Conservation (phyloP, 805 yeast species). For the Candida quercuum region DNA sequence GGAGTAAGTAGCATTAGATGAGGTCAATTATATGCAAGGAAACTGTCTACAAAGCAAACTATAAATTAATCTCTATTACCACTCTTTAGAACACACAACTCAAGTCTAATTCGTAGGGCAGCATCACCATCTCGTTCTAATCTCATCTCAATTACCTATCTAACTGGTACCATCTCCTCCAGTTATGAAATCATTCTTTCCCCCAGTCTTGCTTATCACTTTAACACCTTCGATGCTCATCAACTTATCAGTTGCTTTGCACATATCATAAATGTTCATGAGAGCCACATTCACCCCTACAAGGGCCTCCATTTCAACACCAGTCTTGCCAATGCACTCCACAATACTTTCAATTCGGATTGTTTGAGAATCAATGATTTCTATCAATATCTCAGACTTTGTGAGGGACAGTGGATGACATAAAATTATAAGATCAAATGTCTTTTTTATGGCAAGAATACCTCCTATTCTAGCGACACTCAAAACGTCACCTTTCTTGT, state of each 20-base stretch:
- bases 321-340: conserved; percentile 45
- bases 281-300: conserved; percentile 39
- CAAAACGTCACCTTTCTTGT: conserved; percentile 49
- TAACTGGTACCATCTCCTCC: too few species aligned
- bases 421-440: conserved; percentile 41
- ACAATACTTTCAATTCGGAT: conserved; percentile 34
- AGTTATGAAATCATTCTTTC: conserved; percentile 26
- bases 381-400: conserved; percentile 32
- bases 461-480: conserved; percentile 45
- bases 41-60: too few species aligned
- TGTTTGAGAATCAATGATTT: conserved; percentile 15
- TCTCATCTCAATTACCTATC: too few species aligned
- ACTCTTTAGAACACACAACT: too few species aligned
- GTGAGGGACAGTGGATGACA: conserved; percentile 45
- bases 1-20: too few species aligned
- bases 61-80: too few species aligned
- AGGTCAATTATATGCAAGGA: too few species aligned
- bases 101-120: too few species aligned
- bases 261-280: conserved; percentile 51
- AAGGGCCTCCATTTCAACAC: conserved; percentile 56
- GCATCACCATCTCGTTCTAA: too few species aligned
- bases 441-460: conserved; percentile 45
- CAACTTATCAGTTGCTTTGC: conserved; percentile 48
- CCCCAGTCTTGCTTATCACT: conserved; percentile 40
- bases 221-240: conserved; percentile 35